phyloP scores from a whole-genome alignment of 202 grass and related monocot genomes.

The Carex arenaria region DNA sequence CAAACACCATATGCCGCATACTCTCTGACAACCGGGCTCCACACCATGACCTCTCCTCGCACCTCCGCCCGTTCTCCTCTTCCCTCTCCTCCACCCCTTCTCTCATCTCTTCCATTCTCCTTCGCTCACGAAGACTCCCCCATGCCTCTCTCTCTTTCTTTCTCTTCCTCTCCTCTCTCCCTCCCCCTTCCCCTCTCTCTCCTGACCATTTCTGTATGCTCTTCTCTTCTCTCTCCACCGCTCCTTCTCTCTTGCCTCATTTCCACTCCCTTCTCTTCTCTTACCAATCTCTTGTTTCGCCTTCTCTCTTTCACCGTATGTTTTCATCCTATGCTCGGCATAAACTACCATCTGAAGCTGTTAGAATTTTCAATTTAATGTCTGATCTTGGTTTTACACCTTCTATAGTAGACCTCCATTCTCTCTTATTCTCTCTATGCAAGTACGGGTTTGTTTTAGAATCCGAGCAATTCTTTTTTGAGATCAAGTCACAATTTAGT shows the following conservation, averaged over 20 bases:
- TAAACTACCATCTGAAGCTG: slow-evolving; percentile 47
- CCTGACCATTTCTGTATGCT: slow-evolving; percentile 46
- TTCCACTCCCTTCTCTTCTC: slow-evolving; percentile 75
- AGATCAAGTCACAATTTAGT: slow-evolving; percentile 25
- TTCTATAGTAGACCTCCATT: slow-evolving; percentile 46
- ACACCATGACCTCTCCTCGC: slow-evolving; percentile 54
- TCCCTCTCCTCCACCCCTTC: slow-evolving; percentile 43
- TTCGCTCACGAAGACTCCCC: slow-evolving; percentile 58
- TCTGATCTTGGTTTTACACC: slow-evolving; percentile 45
- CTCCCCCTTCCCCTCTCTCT: slow-evolving; percentile 32
- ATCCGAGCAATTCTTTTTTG: slow-evolving; percentile 57
- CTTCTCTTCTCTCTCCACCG: slow-evolving; percentile 41
- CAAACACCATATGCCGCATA: slow-evolving; percentile 55
- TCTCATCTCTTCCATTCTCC: slow-evolving; percentile 44
- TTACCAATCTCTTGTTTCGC: slow-evolving; percentile 25
- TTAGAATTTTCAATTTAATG: slow-evolving; percentile 61
- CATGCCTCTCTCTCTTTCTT: slow-evolving; percentile 66
- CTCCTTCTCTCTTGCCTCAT: slow-evolving; percentile 50
- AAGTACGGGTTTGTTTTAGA: slow-evolving; percentile 57
- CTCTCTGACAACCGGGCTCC: slow-evolving; percentile 70
- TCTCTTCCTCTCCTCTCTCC: slow-evolving; percentile 47
- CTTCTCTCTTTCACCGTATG: slow-evolving; percentile 55
- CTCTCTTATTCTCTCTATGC: slow-evolving; percentile 49
- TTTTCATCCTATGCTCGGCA: slow-evolving; percentile 67
- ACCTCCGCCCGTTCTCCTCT: slow-evolving; percentile 41